Percentiles rank a stretch among this genome's conserved stretches.
phyloP scores from a whole-genome alignment of 1,284 basidiomycete genomes.

The Heliocybe sulcata region DNA sequence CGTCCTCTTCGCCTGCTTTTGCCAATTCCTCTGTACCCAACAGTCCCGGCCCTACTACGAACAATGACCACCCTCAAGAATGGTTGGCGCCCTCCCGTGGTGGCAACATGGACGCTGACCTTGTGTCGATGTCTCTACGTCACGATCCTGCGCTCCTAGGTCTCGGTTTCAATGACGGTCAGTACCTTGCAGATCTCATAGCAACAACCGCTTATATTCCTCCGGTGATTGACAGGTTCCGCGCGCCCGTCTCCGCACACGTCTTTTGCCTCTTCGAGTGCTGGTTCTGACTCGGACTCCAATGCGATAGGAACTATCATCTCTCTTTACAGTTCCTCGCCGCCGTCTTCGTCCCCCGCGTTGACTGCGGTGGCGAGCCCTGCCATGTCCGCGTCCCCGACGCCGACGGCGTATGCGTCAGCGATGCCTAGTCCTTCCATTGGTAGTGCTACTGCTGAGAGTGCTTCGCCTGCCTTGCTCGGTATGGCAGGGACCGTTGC shows the following conservation, averaged over 20 bases:
- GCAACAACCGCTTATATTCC: background rate
- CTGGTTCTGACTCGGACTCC: too few relatives aligned
- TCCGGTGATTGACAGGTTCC: too few relatives aligned
- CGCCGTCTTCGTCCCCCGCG: background rate
- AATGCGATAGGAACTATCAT: too few relatives aligned
- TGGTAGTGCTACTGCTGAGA: background rate
- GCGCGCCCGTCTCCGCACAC: too few relatives aligned
- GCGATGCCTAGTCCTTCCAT: background rate
- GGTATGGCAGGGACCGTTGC: too few relatives aligned
- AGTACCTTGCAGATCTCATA: background rate
- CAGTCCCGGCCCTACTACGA: background rate
- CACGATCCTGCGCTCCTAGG: background rate
- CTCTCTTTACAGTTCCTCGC: too few relatives aligned
- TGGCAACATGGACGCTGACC: background rate
- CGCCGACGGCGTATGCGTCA: background rate
- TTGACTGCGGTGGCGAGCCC: background rate
- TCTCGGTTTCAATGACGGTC: background rate
- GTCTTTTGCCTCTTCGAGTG: too few relatives aligned
- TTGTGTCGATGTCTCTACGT: background rate
- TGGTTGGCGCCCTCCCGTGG: background rate
- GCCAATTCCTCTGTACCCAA: background rate
- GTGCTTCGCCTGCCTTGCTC: background rate
- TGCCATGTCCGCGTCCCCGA: background rate
- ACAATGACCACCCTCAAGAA: background rate
- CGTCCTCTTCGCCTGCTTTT: background rate